phyloP scores from a whole-genome alignment of 257 asterid species.

The Henckelia pumila region DNA sequence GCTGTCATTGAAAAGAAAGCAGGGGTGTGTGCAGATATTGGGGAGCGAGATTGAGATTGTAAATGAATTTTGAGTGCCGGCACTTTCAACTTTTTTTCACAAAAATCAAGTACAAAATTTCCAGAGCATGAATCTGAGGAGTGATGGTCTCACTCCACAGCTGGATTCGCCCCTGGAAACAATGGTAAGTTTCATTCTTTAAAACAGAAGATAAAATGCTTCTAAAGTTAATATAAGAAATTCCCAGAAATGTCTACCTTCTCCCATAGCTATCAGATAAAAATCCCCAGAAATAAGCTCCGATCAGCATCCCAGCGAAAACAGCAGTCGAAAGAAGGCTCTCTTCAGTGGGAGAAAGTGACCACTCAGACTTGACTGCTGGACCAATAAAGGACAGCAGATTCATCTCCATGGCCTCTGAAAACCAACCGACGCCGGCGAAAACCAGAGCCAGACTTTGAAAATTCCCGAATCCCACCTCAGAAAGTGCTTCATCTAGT shows the following conservation, averaged over 20 bases:
- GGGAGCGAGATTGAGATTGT: too few relatives aligned
- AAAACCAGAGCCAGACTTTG: constrained; percentile 35
- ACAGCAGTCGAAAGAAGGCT: constrained; percentile 37
- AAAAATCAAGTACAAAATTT: too few relatives aligned
- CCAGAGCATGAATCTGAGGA: neutral
- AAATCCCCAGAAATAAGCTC: constrained; percentile 41
- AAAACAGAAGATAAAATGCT: too few relatives aligned
- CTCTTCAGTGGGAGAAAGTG: constrained; percentile 37
- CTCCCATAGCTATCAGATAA: constrained; percentile 38
- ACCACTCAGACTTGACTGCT: constrained; percentile 35
- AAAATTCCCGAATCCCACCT: constrained; percentile 33
- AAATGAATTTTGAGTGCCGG: too few relatives aligned
- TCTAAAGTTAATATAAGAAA: neutral
- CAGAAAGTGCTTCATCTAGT: constrained; percentile 35
- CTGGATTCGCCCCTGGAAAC: too few relatives aligned
- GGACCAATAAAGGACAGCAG: constrained; percentile 43
- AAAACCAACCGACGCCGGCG: constrained; percentile 37
- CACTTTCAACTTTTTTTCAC: too few relatives aligned
- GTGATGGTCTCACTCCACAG: too few relatives aligned
- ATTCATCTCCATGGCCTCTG: constrained; percentile 41
- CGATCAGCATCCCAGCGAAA: constrained; percentile 39
- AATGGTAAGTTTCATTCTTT: neutral
- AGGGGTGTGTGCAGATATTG: too few relatives aligned
- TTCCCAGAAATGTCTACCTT: constrained; percentile 21
- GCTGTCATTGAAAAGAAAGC: too few relatives aligned